Percentiles rank a stretch among this genome's conserved stretches.
Conservation (phyloP, 2,329 filamentous ascomycete species). For the Helotiales sp. region DNA sequence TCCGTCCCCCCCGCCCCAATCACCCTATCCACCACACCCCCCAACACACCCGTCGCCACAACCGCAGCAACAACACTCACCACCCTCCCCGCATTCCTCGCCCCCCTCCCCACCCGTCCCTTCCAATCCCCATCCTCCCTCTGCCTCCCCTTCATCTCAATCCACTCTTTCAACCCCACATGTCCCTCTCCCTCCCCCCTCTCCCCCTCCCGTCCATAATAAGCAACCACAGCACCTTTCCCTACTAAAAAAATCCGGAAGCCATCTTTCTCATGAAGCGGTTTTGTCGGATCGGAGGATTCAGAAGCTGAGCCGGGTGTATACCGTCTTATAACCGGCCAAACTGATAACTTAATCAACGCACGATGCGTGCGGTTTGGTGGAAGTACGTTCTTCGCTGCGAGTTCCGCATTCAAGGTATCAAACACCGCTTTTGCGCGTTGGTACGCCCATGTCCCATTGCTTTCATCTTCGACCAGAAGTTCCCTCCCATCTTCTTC, state of each 20-base stretch:
- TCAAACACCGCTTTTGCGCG: background rate
- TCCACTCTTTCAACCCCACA: conserved; percentile 6
- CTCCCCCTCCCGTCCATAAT: conserved; percentile 25
- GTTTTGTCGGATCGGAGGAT: conserved; percentile 7
- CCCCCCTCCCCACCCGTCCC: background rate
- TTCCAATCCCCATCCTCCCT: conserved; percentile 9
- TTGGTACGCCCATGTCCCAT: background rate
- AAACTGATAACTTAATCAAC: conserved; percentile 30
- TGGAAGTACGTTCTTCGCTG: background rate
- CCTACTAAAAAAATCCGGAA: conserved; percentile 28
- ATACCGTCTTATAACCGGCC: conserved; percentile 33
- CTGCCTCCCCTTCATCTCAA: conserved; percentile 19
- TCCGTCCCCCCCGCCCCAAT: background rate
- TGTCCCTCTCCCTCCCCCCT: background rate
- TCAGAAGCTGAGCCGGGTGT: conserved; percentile 23
- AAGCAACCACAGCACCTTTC: conserved; percentile 28
- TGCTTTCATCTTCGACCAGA: background rate
- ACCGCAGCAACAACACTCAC: background rate
- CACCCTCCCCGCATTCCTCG: background rate
- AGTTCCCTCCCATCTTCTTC: background rate
- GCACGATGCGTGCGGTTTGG: conserved; percentile 13
- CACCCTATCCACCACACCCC: background rate
- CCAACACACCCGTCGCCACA: background rate
- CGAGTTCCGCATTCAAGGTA: no score
- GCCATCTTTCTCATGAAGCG: conserved; percentile 26